Base-by-base conservation (phyloP, 2,329 filamentous ascomycete genomes). In the Aspergillus japonicus region DNA sequence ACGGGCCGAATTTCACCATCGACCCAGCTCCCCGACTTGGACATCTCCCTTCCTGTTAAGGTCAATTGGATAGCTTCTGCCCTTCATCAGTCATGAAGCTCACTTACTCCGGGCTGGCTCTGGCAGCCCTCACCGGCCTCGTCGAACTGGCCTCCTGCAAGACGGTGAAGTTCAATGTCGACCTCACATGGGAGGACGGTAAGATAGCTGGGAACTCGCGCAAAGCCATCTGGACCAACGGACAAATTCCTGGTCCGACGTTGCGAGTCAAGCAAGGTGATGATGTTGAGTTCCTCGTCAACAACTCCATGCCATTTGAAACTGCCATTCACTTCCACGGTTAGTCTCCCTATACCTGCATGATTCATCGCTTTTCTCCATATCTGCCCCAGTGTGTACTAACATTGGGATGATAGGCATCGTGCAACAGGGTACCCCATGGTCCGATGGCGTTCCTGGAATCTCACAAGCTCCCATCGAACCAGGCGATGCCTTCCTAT, bases 371-470 rank as follows among this genome's bases (percentile, higher is more conserved):
- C 7, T 8, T 55, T 2, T 5, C 4, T 44, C 6, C 21, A n/a
- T 1, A 14, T 19, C 39, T 24, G 2, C 29, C 2, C 23, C n/a
- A 16, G 16, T 39, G 49, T n/a, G 39, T 44, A 44, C 39, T 44
- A 44, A 44, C 16, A 44, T 8, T 19, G 16, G 4, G 21, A 4
- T 4, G 6, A 24, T 29, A 68, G 82, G 42, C 16, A 55, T 55
- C 26, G n/a, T 12, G 8, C 81, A 83, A 75, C 62, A 69, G 2
- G 72, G 73, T 19, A 86, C 83, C 0, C 82, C 83, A 0, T 86
- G 83, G 83, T 80, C 84, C 0, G 85, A 88, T 59, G 85, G 85
- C 21, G 81, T 85, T 0, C 82, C 83, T 1, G 85, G 85, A 1
- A 70, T 87, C 2, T 80, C 81, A 0, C 85, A 88, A 65, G 75